Conservation (phyloP, 371 early-diverging fungal species). For the Neoconidiobolus thromboides region DNA sequence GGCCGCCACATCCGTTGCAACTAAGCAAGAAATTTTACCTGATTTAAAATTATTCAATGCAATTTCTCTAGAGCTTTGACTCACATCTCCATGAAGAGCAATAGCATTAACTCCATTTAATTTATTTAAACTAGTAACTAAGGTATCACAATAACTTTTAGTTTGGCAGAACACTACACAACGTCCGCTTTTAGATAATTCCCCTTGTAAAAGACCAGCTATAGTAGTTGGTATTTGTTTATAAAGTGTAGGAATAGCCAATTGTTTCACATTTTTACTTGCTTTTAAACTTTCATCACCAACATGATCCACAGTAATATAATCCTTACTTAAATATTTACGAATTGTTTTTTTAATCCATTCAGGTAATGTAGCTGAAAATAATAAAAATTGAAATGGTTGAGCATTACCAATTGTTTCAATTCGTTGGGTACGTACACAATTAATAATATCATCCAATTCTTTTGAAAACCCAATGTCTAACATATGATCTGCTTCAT, state of each 20-base stretch:
- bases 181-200: constrained; percentile 54
- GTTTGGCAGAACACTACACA: constrained; percentile 86
- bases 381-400: constrained; percentile 60
- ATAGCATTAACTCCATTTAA: constrained; percentile 41
- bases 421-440: constrained; percentile 33
- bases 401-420: constrained; percentile 13
- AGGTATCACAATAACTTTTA: constrained; percentile 77
- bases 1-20: constrained; percentile 91
- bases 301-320: constrained; percentile 59
- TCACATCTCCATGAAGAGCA: constrained; percentile 89
- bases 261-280: constrained; percentile 53
- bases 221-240: constrained; percentile 55
- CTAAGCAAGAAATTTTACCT: constrained; percentile 64
- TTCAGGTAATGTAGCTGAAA: constrained; percentile 72
- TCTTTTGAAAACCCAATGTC: constrained; percentile 92
- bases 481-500: constrained; percentile 94
- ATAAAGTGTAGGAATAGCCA: constrained; percentile 61
- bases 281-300: constrained; percentile 56
- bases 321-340: constrained; percentile 69
- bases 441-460: constrained; percentile 68
- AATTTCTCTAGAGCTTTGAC: constrained; percentile 69
- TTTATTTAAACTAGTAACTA: constrained; percentile 58
- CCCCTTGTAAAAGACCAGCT: constrained; percentile 68
- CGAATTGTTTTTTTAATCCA: constrained; percentile 65
- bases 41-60: constrained; percentile 77